Evolutionary conservation across 2,329 filamentous ascomycete genomes (phyloP), one percentile per base, ranked within the genome.

Genomic region (Paraphoma sp.): DNA sequence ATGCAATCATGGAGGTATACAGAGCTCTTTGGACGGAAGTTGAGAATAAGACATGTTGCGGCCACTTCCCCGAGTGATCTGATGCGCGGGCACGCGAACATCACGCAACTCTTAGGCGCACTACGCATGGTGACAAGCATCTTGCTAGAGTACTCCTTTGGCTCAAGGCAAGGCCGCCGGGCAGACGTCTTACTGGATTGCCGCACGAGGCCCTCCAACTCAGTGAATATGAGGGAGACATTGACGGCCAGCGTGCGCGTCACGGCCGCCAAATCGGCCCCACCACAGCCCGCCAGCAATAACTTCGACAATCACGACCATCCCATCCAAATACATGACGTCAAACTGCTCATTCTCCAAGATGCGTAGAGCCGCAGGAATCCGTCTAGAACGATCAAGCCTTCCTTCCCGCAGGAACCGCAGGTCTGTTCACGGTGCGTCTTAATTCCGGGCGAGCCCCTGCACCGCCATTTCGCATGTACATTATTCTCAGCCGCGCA

Each of bases 401-500:
- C 2, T 38, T 12, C 8, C 10, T 30, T 54, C 45, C 41, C 46
- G 49, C 43, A 43, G 5, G 46, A 59, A 52, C 29, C 48, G 43
- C 14, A 36, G 33, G 33, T 36, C 29, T 43, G 33, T 53, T 43
- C 14, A 43, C 29, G 36, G 11, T 29, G 18, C 29, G n/a, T 17
- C 6, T 31, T 16, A 8, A 8, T 17, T n/a, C 43, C 43, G 18
- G 23, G n/a, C 43, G 23, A 29, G 18, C 43, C 30, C 18, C 12
- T 14, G 18, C 43, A 45, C 43, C 43, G 43, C 43, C 47, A 42
- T 49, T 49, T 9, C 42, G 23, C 36, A 42, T 29, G 18, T 31
- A 9, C 23, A 8, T 47, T 46, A 38, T 48, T 45, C 48, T 56
- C 48, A 53, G 55, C 53, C 30, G 42, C n/a, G 38, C 29, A 46